Evolutionary conservation across 2,329 filamentous ascomycete species (phyloP).

Genomic region (Mollisia scopiformis): DNA sequence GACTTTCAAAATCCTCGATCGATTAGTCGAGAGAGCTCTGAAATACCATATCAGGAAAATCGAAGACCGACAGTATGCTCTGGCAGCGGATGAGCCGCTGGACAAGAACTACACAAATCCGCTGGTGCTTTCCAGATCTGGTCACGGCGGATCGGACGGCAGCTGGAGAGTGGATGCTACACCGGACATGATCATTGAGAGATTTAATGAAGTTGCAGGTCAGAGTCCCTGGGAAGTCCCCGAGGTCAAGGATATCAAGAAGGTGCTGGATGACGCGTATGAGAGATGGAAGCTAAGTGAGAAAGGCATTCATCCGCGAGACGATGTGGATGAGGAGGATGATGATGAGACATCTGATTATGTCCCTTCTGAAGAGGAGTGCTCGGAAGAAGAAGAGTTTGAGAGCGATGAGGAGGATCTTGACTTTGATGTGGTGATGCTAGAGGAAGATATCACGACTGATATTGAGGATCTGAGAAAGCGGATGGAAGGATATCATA

Average conservation of each 20-base stretch:
- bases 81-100: constrained; percentile 2
- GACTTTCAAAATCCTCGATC: constrained; percentile 1
- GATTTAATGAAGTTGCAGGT: constrained; percentile 6
- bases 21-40: not conserved
- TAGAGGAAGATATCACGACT: constrained; percentile 2
- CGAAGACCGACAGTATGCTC: constrained; percentile 1
- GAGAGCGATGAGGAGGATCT: constrained; percentile 18
- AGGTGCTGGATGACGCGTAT: constrained; percentile 1
- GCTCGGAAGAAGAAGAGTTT: constrained; percentile 10
- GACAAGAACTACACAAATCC: not conserved
- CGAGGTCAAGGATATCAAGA: constrained; percentile 2
- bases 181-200: constrained; percentile 4
- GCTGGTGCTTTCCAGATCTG: not conserved
- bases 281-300: not conserved
- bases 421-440: constrained; percentile 9
- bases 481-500: constrained; percentile 1
- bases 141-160: not conserved
- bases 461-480: constrained; percentile 8
- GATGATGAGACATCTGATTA: constrained; percentile 17
- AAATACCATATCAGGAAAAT: not conserved
- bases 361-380: constrained; percentile 4
- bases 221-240: not conserved
- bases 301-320: not conserved
- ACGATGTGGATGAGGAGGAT: constrained; percentile 8
- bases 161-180: constrained; percentile 4